Evolutionary conservation across 208 protist species (phyloP), one percentile per base, ranked within the genome.

Genomic region (Trypanosoma congolense): DNA sequence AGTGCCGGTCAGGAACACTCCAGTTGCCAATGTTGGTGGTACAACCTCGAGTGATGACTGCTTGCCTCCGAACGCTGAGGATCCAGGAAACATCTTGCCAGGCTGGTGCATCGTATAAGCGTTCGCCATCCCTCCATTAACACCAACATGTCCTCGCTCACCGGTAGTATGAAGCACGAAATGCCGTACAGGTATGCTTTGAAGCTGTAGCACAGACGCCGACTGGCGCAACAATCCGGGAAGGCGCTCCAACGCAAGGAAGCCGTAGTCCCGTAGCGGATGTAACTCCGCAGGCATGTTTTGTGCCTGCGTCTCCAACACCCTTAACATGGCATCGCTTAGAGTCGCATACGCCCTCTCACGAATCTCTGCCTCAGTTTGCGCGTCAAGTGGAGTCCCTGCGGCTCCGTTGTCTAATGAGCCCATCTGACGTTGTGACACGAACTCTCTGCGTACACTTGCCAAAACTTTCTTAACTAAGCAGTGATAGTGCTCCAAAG

Each of bases 131-230:
- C 31, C n/a, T 31, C 30, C 26, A 21, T 52, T 52, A 1, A 47
- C 26, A 10, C 45, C 52, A 1, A 41, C 49, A 3, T 18, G n/a
- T 5, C 48, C 57, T 10, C 61, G 56, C 24, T 78, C 77, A 3
- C 62, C 69, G 19, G 81, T 77, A 67, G 75, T 89, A 69, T 92
- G 85, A 42, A 92, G 65, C 5, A 92, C 81, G 65, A 92, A 92
- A 54, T 81, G 75, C 2, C 85, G 75, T 24, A 92, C 85, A 21
- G 85, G 85, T 9, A 92, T 47, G 30, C 49, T 60, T 42, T 80
- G 75, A 16, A 92, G 64, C 58, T 83, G 77, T 28, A 92, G 67
- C 10, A 68, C 61, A 18, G 74, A 72, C 33, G 70, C 63, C 3
- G 81, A 78, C 12, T 73, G 73, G 38, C 78, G 65, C 57, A 87